Conservation (phyloP, 306 rosid species). For the Inga laurina region DNA sequence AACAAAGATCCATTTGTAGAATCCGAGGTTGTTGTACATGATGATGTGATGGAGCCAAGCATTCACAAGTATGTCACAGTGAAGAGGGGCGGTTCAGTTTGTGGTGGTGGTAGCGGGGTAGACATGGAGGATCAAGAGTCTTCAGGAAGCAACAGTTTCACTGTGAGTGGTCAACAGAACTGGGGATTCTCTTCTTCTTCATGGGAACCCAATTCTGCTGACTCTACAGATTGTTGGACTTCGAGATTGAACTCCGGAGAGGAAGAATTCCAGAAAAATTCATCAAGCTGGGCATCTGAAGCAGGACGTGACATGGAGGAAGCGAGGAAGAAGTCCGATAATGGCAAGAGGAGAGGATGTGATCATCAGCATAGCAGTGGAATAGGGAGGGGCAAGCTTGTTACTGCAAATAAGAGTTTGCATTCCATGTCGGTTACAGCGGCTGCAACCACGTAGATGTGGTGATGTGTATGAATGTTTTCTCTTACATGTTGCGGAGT, state of each 20-base stretch:
- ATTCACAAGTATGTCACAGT: constrained; percentile 93
- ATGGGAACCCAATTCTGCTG: constrained; percentile 88
- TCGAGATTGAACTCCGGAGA: constrained; percentile 55
- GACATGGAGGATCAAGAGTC: constrained; percentile 90
- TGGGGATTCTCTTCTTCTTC: constrained; percentile 61
- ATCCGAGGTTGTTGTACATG: constrained; percentile 68
- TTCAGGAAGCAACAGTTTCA: constrained; percentile 88
- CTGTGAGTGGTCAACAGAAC: constrained; percentile 51
- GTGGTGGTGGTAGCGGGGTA: constrained; percentile 34
- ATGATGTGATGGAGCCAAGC: constrained; percentile 89
- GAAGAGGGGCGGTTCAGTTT: constrained; percentile 63
- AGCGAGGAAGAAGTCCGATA: constrained; percentile 34
- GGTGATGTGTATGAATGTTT: constrained; percentile 13
- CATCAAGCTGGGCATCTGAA: constrained; percentile 23
- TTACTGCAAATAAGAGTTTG: constrained; percentile 40
- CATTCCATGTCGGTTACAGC: constrained; percentile 44
- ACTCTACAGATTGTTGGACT: constrained; percentile 71
- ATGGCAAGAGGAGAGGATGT: constrained; percentile 51
- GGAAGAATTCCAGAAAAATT: constrained; percentile 44
- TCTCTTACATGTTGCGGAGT: constrained; percentile 1
- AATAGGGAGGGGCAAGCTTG: constrained; percentile 77
- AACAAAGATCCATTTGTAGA: constrained; percentile 71
- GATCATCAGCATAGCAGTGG: constrained; percentile 64
- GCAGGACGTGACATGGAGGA: constrained; percentile 28
- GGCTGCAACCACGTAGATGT: constrained; percentile 51